Base-by-base conservation (phyloP, 169 alveolate genomes). In the Cyclospora cayetanensis region DNA sequence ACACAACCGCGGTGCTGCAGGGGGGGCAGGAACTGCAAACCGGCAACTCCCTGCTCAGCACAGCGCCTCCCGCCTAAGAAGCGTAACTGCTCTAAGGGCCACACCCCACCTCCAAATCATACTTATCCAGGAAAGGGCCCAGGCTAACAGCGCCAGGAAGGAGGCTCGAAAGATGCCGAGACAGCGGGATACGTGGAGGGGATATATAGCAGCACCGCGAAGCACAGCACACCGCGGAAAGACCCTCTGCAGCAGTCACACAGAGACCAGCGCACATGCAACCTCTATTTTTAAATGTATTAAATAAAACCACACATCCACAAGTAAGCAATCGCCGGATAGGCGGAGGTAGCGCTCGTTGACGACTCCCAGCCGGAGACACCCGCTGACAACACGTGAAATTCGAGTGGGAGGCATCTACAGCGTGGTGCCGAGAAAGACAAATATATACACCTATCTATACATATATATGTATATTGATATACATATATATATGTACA, bases 241-340 rank as follows among this genome's bases (percentile, higher is more conserved):
- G 39, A 42, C 79, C 79, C 79, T 66, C 79, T 66, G 79, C 79
- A 66, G 79, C 46, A 66, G 79, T 11, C 11, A 22, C 7, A 18
- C 20, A 60, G 34, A 4, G n/a, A 18, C 72, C 12, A 18, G 7
- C 12, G 72, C 20, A 12, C 74, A 60, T 11, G 60, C 9, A 9
- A 50, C 60, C 9, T 50, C 9, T 50, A 50, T 50, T 9, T 50
- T 9, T 50, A 50, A 9, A 50, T 50, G 18, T 18, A 50, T 50
- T 50, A 50, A 9, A 50, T 50, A 50, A 11, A 50, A 11, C 9
- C 60, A 18, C 60, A 50, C 60, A 50, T 50, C 9, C 60, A 50
- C 25, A 50, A 11, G 18, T 50, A 50, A 18, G 18, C 60, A 11
- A 11, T 50, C 60, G 60, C 60, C 18, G 60, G 25, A 18, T 18